Evolutionary conservation across 768 basidiomycete species (phyloP), one percentile per base, ranked within the genome.

Genomic region (Stropharia rugosoannulata): DNA sequence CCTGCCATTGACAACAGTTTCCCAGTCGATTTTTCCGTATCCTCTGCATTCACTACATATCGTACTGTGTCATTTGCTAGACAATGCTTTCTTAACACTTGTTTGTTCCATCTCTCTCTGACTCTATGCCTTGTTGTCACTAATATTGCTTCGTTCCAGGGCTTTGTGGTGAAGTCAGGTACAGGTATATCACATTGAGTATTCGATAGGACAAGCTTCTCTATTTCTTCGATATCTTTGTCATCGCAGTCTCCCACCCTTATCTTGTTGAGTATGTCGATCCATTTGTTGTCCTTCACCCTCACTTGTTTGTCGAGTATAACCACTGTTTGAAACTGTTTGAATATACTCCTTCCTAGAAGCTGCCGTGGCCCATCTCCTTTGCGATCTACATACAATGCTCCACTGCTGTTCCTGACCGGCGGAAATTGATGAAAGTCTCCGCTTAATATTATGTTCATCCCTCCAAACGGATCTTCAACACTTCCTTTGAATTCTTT

Each of bases 371-470:
- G 7, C 40, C 49, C 25, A 45, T 59, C 58, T 0, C 19, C 15
- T 3, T 64, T 53, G 4, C 35, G 45, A 2, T 55, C 35, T 0
- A 48, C 72, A 6, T 73, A 63, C 7, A 69, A 52, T 15, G 66
- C 68, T 4, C 22, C 18, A 1, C 7, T 50, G 49, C 68, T 29
- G 59, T 58, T 49, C 4, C 50, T 62, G 0, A 80, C 76, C 0
- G 75, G 77, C 2, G 76, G 78, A 58, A 80, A 79, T 61, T 78
- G 79, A 50, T 80, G 76, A 12, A 78, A 69, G 46, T 79, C 75
- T 0, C 79, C 78, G 15, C 62, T 61, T 3, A 79, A 18, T 3
- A 79, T 72, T 3, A 80, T 62, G 50, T 72, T 75, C 53, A 77
- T 62, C 0, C 75, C 72, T 1, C 72, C 73, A 54, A 78, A 79